These are phyloP conservation scores for Fusarium sp. DNA, from an alignment of 2,329 filamentous ascomycete species.

Conservation along the genomic window DNA sequence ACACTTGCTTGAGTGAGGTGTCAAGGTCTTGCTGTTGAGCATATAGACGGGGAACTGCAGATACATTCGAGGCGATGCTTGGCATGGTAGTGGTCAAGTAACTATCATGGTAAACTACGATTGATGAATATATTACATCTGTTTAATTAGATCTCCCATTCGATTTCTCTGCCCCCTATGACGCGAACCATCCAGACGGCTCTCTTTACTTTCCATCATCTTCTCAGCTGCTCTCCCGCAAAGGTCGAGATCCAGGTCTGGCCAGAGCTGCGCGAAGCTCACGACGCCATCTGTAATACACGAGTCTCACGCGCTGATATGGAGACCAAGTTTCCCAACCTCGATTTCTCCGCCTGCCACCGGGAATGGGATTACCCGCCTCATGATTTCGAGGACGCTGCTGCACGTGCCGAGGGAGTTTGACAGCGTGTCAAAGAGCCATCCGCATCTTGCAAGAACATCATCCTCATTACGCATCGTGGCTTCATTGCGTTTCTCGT, in stretches of 20 bases:
- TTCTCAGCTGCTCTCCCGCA: slow-evolving; percentile 8
- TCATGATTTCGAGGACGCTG: slow-evolving; percentile 25
- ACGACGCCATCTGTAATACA: slow-evolving; percentile 42
- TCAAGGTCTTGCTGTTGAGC: too few species aligned
- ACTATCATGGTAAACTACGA: too few species aligned
- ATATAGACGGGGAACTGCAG: too few species aligned
- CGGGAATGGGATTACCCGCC: slow-evolving; percentile 34
- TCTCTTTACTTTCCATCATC: slow-evolving; percentile 26
- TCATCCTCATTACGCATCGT: slow-evolving; percentile 33
- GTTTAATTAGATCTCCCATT: too few species aligned
- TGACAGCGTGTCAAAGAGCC: slow-evolving; percentile 16
- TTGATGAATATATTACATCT: too few species aligned
- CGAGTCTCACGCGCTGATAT: slow-evolving; percentile 26
- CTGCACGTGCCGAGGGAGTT: slow-evolving; percentile 34
- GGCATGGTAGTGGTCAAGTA: too few species aligned
- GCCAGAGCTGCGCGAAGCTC: slow-evolving; percentile 38
- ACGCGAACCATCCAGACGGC: slow-evolving; percentile 36
- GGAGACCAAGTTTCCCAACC: slow-evolving; percentile 26
- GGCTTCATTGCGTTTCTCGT: slow-evolving; percentile 37
- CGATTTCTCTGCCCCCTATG: slow-evolving; percentile 2
- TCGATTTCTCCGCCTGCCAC: slow-evolving; percentile 33
- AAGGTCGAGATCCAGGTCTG: slow-evolving; percentile 30
- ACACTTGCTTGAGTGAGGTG: slow-evolving; percentile 1
- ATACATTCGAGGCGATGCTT: too few species aligned
- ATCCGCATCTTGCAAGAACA: slow-evolving; percentile 27